Conservation (phyloP, 352 stramenopile genomes). For the Hyaloperonospora brassicae region DNA sequence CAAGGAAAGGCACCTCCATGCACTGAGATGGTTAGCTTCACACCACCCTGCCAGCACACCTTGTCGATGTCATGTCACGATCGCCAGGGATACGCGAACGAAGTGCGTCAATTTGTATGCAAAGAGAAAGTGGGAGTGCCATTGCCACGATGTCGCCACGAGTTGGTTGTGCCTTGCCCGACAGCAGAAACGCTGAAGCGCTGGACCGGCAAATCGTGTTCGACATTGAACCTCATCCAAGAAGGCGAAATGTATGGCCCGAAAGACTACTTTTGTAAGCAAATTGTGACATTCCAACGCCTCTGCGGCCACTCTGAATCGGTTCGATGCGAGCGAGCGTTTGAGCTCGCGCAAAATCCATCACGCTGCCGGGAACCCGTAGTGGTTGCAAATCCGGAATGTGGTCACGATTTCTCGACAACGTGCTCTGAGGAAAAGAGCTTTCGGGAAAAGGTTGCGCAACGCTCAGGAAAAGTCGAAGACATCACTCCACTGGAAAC, state of each 20-base stretch:
- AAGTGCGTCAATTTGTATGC: constrained; percentile 35
- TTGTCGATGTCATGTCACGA: constrained; percentile 54
- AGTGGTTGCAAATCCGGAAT: constrained; percentile 53
- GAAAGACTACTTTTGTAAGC: constrained; percentile 62
- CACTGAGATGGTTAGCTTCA: constrained; percentile 48
- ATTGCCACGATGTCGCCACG: constrained; percentile 63
- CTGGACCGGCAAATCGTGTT: constrained; percentile 36
- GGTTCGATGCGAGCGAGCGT: constrained; percentile 57
- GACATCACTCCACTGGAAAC: constrained; percentile 25
- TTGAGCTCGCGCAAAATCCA: constrained; percentile 45
- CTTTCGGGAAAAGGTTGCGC: constrained; percentile 11
- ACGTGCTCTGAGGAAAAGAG: constrained; percentile 40
- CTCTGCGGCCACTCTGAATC: constrained; percentile 50
- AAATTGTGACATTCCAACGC: constrained; percentile 50
- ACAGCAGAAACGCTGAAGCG: constrained; percentile 31
- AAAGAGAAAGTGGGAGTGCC: constrained; percentile 40
- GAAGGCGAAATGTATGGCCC: constrained; percentile 55
- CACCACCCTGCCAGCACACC: constrained; percentile 54
- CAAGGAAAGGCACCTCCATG: constrained; percentile 38
- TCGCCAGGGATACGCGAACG: constrained; percentile 26
- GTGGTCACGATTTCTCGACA: constrained; percentile 47
- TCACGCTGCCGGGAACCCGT: constrained; percentile 42
- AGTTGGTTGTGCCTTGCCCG: constrained; percentile 40
- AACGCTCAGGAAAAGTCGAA: background rate
- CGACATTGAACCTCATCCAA: constrained; percentile 38